These are phyloP conservation scores for Solanum sparsipilum DNA, from an alignment of 257 asterid species.

Conservation along the genomic window DNA sequence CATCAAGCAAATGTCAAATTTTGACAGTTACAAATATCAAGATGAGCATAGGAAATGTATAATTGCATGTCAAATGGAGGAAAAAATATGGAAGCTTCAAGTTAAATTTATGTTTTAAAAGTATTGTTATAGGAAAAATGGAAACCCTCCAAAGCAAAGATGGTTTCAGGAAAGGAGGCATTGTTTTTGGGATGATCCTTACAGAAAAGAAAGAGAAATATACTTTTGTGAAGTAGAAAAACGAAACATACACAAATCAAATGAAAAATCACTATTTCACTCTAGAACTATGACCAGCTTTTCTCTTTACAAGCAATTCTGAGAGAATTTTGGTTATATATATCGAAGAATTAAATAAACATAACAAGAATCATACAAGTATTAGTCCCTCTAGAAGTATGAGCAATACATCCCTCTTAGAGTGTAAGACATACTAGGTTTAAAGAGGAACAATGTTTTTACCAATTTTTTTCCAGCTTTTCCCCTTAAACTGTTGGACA, in stretches of 20 bases:
- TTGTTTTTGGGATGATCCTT: neutral
- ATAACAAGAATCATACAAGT: neutral
- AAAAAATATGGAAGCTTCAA: neutral
- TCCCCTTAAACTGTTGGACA: conserved; percentile 83
- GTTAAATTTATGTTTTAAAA: neutral
- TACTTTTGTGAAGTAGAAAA: neutral
- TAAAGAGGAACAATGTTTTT: neutral
- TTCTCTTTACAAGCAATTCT: neutral
- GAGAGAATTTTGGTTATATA: neutral
- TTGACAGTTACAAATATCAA: neutral
- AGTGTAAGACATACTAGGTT: neutral
- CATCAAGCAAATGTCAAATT: neutral
- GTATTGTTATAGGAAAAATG: neutral
- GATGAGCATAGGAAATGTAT: neutral
- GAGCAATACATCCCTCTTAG: neutral
- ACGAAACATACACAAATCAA: neutral
- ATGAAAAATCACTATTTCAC: neutral
- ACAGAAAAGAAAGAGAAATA: neutral
- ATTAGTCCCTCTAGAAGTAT: neutral
- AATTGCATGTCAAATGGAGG: neutral
- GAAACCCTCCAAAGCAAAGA: neutral
- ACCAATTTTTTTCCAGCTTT: conserved; percentile 97
- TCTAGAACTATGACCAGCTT: neutral
- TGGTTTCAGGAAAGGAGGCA: neutral
- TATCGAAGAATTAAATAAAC: neutral